Evolutionary conservation across 2,329 filamentous ascomycete genomes (phyloP).

Genomic region (Venturia aucupariae): DNA sequence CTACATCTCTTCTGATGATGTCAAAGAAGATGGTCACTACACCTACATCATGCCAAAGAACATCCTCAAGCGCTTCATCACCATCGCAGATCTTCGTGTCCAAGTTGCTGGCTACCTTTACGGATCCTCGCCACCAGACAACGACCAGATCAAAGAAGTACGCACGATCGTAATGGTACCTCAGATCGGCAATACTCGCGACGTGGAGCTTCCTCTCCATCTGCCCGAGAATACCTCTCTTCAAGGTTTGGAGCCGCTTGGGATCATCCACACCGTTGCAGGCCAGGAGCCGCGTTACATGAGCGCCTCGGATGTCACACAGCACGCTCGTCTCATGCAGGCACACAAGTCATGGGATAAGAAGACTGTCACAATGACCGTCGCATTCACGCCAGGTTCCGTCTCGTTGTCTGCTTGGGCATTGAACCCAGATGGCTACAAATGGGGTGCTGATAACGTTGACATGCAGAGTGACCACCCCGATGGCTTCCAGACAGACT

Average conservation of each 20-base stretch:
- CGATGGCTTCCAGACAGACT: slow-evolving; percentile 80
- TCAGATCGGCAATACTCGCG: slow-evolving; percentile 86
- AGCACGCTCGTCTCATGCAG: slow-evolving; percentile 84
- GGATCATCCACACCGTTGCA: slow-evolving; percentile 89
- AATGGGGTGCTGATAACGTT: slow-evolving; percentile 95
- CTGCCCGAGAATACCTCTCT: slow-evolving; percentile 90
- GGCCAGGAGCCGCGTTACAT: slow-evolving; percentile 95
- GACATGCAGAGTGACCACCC: slow-evolving; percentile 89
- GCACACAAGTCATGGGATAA: slow-evolving; percentile 73
- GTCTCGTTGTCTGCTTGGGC: slow-evolving; percentile 92
- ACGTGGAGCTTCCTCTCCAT: slow-evolving; percentile 81
- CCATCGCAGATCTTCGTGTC: slow-evolving; percentile 88
- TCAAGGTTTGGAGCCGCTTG: slow-evolving; percentile 76
- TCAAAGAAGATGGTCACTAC: slow-evolving; percentile 74
- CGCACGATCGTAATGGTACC: slow-evolving; percentile 96
- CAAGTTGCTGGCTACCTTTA: slow-evolving; percentile 96
- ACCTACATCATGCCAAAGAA: slow-evolving; percentile 99
- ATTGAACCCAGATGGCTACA: slow-evolving; percentile 83
- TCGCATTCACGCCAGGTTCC: slow-evolving; percentile 92
- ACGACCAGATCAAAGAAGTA: slow-evolving; percentile 94
- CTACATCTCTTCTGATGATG: slow-evolving; percentile 93
- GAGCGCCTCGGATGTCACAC: slow-evolving; percentile 88
- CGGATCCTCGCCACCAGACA: slow-evolving; percentile 83
- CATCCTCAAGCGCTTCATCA: slow-evolving; percentile 95
- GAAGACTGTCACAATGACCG: slow-evolving; percentile 88